Evolutionary conservation across 176 grass and related monocot genomes (phyloP), one percentile per base, ranked within the genome.

Genomic region (Alloteropsis semialata): DNA sequence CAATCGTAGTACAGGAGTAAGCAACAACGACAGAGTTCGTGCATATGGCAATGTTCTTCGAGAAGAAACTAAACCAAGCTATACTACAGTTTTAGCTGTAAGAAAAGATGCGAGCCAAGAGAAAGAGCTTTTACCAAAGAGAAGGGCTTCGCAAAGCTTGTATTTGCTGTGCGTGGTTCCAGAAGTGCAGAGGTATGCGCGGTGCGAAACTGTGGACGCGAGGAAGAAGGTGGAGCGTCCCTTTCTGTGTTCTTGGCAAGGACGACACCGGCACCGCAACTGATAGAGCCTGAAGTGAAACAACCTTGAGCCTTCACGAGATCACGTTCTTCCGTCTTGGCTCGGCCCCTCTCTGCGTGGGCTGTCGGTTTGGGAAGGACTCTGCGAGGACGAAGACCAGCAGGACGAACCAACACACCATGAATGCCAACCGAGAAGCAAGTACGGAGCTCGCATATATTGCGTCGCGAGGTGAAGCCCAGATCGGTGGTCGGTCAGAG

Each of bases 391-490:
- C 27, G 68, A 42, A 76, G 51, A 69, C 50, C 46, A 38, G 25
- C 42, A 3, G 19, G 34, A 11, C n/a, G n/a, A n/a, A n/a, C n/a
- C n/a, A n/a, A n/a, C n/a, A n/a, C 80, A 38, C 75, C 87, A 88
- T 88, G 75, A 84, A 79, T 84, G 38, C 66, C 79, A 6, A 61
- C 73, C 63, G 33, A 33, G 42, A 46, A 48, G 21, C 24, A 14
- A 21, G 54, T 27, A 88, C 53, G 1, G 4, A 0, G n/a, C 3
- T 12, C 34, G 13, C 54, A 78, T 36, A 38, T 37, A 22, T 22
- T 25, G 69, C 57, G 11, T 53, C 10, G 22, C 10, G 55, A 57
- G 17, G 46, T 59, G 25, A 72, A 80, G 44, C 43, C 61, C 33
- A 33, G 55, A 6, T 12, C 2, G 22, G 5, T 15, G 3, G 25